A percentile compares a stretch with the other conserved stretches of the same genome.
phyloP scores from a whole-genome alignment of 2,329 filamentous ascomycete genomes.

The Aspergillus aculeatus region DNA sequence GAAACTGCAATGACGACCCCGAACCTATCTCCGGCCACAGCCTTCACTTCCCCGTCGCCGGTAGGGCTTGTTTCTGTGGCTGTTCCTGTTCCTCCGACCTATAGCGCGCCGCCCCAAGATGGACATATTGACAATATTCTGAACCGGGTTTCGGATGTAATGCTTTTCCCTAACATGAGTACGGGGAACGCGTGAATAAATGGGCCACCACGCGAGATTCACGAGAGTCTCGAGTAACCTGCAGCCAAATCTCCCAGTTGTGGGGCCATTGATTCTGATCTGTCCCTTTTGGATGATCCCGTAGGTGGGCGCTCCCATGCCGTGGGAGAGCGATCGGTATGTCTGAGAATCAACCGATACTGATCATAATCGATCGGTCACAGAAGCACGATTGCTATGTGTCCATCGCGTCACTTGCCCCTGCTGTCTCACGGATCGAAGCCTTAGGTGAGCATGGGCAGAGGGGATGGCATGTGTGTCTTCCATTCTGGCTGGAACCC shows the following conservation, averaged over 20 bases:
- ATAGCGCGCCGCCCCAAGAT: constrained; percentile 20
- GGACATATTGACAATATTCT: constrained; percentile 33
- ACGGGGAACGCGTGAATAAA: constrained; percentile 14
- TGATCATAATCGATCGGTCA: neutral
- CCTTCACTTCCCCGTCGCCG: constrained; percentile 13
- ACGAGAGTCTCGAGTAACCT: neutral
- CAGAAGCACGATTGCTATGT: neutral
- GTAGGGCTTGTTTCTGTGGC: constrained; percentile 3
- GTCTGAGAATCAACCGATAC: neutral
- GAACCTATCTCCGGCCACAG: constrained; percentile 12
- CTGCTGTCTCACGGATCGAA: neutral
- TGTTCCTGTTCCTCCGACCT: constrained; percentile 9
- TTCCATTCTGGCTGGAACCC: neutral
- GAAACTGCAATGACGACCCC: constrained; percentile 3
- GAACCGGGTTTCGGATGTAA: constrained; percentile 35
- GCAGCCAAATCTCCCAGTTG: neutral
- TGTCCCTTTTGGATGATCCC: neutral
- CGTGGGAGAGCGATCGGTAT: neutral
- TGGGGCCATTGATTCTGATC: neutral
- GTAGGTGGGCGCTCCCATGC: neutral
- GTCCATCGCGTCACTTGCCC: neutral
- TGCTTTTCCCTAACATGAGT: constrained; percentile 36
- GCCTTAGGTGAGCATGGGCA: neutral
- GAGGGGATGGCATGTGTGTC: neutral
- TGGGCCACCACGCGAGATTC: neutral